Evolutionary conservation across 1,284 basidiomycete genomes (phyloP), one percentile per base, ranked within the genome.

Genomic region (Leccinum fuscescens): DNA sequence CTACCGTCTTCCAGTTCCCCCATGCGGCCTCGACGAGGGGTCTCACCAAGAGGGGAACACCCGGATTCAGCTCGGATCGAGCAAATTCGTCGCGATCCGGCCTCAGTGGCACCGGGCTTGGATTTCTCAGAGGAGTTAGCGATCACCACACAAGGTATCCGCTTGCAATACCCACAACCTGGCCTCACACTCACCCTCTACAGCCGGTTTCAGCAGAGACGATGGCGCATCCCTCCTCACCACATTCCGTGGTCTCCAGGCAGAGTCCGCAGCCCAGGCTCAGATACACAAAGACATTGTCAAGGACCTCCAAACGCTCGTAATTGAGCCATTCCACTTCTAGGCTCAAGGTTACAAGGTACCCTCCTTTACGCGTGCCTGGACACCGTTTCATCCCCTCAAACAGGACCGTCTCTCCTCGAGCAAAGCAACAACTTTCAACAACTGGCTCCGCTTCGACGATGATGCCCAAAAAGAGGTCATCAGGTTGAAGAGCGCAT

Each of bases 221-320:
- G 91, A 93, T 65, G 90, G 90, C 14, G 91, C 90, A 44, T 90
- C 90, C 4, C 76, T 93, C 11, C 79, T 89, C 49, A 83, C 89
- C 76, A 81, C 90, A 1, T 91, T 93, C 72, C 85, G 83, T n/a
- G 90, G 90, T 7, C 80, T 93, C 46, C 87, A 92, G 68, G 80
- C 81, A 59, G 90, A 92, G 73, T 84, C 88, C 6, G 72, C 72
- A 5, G 74, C 78, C 14, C 89, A 93, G 69, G 90, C 88, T 20
- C 80, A 84, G 65, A 80, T 82, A 2, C 90, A 93, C 74, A 81
- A 78, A 60, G 76, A 78, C 22, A 80, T 90, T 56, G 82, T 90
- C 6, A 86, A 83, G 44, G 90, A 92, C 66, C 80, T 93, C 35
- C 78, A 80, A 54, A 81, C 79, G 3, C 76, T 88, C 24, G 90